Evolutionary conservation across 257 asterid genomes (phyloP).

Genomic region (Echites panduratus): DNA sequence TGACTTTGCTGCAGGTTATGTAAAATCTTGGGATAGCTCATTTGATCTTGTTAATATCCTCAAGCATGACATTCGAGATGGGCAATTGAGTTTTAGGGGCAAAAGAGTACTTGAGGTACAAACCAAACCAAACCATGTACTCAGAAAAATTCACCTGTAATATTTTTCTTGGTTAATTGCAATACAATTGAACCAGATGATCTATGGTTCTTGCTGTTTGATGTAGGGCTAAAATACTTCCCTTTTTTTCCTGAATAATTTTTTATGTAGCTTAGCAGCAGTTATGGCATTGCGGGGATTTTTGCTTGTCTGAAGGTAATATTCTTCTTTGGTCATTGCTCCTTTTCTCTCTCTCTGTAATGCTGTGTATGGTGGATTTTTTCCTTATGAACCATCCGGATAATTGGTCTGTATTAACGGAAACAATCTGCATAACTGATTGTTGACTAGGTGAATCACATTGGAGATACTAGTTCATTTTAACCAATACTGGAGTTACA

Average conservation of each 20-base stretch:
- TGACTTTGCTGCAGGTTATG: slow-evolving; percentile 18
- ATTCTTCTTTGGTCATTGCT: background rate
- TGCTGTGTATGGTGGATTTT: background rate
- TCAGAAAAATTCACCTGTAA: background rate
- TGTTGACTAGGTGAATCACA: background rate
- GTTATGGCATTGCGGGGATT: slow-evolving; percentile 32
- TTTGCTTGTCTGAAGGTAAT: slow-evolving; percentile 36
- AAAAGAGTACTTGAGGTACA: slow-evolving; percentile 35
- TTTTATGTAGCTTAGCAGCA: slow-evolving; percentile 29
- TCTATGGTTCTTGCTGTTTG: background rate
- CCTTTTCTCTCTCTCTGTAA: background rate
- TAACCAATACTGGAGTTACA: background rate
- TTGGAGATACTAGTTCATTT: background rate
- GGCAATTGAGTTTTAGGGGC: slow-evolving; percentile 35
- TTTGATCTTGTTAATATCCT: slow-evolving; percentile 36
- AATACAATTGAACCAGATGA: background rate
- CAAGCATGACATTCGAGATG: slow-evolving; percentile 39
- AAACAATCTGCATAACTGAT: background rate
- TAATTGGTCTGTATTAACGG: background rate
- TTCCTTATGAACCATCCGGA: background rate
- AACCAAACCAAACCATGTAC: background rate
- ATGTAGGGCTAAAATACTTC: background rate
- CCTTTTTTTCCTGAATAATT: background rate
- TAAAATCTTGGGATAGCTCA: slow-evolving; percentile 31
- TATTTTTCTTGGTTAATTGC: background rate